phyloP scores from a whole-genome alignment of 495 filamentous ascomycete species.

The Hypoxylon intermedium region DNA sequence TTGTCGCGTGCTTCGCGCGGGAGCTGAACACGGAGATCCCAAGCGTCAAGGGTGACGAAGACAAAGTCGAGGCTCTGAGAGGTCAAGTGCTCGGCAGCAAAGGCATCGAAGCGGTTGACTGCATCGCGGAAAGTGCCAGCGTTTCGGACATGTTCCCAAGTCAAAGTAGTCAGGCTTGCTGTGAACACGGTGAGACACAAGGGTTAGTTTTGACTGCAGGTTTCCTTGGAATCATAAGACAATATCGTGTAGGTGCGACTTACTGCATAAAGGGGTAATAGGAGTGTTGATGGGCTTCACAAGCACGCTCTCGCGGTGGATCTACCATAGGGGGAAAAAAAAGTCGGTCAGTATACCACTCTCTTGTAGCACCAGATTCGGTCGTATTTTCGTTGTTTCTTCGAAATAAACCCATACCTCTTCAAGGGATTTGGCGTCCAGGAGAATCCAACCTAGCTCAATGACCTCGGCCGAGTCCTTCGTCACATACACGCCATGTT shows the following conservation, averaged over 20 bases:
- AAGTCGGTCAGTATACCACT: constrained; percentile 22
- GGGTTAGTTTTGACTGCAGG: constrained; percentile 9
- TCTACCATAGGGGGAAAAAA: constrained; percentile 54
- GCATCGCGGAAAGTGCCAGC: constrained; percentile 97
- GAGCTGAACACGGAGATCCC: constrained; percentile 97
- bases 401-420: constrained; percentile 82
- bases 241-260: constrained; percentile 61
- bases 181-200: constrained; percentile 15
- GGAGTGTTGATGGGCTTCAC: constrained; percentile 98
- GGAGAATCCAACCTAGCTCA: constrained; percentile 95
- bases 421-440: constrained; percentile 88
- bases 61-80: constrained; percentile 90
- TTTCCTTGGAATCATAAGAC: constrained; percentile 8
- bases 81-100: constrained; percentile 85
- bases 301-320: constrained; percentile 92
- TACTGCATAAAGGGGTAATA: constrained; percentile 98
- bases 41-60: constrained; percentile 96
- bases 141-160: constrained; percentile 97
- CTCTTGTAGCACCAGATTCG: constrained; percentile 3
- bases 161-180: constrained; percentile 97
- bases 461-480: constrained; percentile 99
- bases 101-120: constrained; percentile 90
- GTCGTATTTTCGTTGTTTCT: constrained; percentile 1
- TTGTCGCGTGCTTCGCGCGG: constrained; percentile 97
- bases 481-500: constrained; percentile 98